A percentile compares a stretch with the other conserved stretches of the same genome.
Evolutionary conservation across 129 eudicot genomes (phyloP).

Genomic region (Ambrosia artemisiifolia): DNA sequence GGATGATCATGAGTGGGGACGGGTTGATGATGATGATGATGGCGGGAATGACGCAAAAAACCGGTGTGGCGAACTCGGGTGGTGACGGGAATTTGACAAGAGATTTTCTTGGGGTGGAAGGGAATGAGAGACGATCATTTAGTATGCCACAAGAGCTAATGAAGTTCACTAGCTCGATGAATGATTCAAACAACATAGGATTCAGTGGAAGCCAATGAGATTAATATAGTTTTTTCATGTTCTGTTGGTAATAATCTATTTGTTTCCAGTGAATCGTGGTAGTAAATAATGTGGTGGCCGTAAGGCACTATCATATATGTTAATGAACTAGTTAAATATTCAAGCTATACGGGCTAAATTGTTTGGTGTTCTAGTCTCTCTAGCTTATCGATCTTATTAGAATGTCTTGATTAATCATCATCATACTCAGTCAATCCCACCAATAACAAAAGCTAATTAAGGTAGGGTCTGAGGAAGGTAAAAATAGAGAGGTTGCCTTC

Average conservation of each 20-base stretch:
- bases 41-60: constrained; percentile 20
- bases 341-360: too few relatives aligned
- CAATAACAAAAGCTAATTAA: too few relatives aligned
- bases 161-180: constrained; percentile 45
- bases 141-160: constrained; percentile 49
- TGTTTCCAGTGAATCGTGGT: neutral
- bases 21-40: constrained; percentile 46
- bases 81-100: constrained; percentile 53
- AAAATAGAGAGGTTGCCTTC: too few relatives aligned
- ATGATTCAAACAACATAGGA: constrained; percentile 20
- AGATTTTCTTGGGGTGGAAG: constrained; percentile 73
- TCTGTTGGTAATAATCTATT: neutral
- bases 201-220: constrained; percentile 14
- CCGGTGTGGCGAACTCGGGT: constrained; percentile 9
- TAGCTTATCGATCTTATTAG: too few relatives aligned
- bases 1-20: constrained; percentile 25
- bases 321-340: neutral
- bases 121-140: constrained; percentile 35
- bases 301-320: constrained; percentile 18
- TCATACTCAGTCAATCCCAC: too few relatives aligned
- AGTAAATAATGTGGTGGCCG: constrained; percentile 26
- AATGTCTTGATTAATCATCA: too few relatives aligned
- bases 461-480: too few relatives aligned
- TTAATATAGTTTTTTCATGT: neutral
- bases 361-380: too few relatives aligned